Base-by-base conservation (phyloP, 148 eudicot genomes). In the Simmondsia chinensis region DNA sequence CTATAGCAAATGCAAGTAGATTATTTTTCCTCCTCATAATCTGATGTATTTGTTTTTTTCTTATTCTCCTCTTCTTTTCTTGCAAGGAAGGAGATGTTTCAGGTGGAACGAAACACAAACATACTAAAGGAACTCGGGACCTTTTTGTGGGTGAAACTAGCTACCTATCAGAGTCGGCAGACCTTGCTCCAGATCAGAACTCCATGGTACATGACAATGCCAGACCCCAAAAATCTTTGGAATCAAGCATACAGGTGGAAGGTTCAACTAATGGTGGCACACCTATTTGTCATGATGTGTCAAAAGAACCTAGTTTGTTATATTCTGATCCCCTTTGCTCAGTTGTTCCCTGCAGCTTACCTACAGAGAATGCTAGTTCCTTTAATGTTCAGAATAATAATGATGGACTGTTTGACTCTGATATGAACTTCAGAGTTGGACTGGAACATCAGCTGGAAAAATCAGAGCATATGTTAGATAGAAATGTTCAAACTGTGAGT, bases 271-370 rank as follows among this genome's bases (percentile, higher is more conserved):
- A 37, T 20, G 65, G 33, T 37, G 55, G n/a, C 32, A 50, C 52
- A 50, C 14, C 46, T 26, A 22, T 64, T 39, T 69, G 66, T 63
- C 82, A 66, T 42, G 77, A 64, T 64, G 33, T 38, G 18, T 35
- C 56, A 50, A 56, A 63, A 61, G 71, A 76, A 57, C 70, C 73
- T 24, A 55, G 50, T 71, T 46, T 59, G 19, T 72, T 83, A 19
- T 53, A 26, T 19, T n/a, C 46, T 28, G 96, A 88, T 66, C 83
- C 96, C 44, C 78, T 83, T 52, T 83, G 97, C 58, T 88, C 97
- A 10, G 61, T 71, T 54, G 94, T 88, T 45, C 97, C 97, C n/a
- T 88, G 94, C 59, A 83, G 97, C 59, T 59, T 83, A 50, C 50
- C 81, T 33, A 52, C 76, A 16, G 73, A 70, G 33, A 60, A 31